phyloP scores from a whole-genome alignment of 2,329 filamentous ascomycete genomes.

The Helicocarpus griseus region DNA sequence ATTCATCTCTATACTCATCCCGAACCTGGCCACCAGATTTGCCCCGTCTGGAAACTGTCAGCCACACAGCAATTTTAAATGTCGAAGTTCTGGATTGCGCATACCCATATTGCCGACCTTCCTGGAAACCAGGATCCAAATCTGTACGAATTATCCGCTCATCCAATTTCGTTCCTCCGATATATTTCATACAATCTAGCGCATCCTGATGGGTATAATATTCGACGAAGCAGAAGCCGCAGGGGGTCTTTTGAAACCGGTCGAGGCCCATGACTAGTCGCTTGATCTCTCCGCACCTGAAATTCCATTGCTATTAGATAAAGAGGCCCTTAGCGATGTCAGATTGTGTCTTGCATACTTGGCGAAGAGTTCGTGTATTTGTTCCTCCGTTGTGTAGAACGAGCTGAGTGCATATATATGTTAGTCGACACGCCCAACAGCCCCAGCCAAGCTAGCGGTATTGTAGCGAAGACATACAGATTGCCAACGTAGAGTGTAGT shows the following conservation, averaged over 20 bases:
- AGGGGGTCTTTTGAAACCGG: constrained; percentile 93
- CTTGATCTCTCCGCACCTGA: constrained; percentile 85
- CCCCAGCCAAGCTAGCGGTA: neutral
- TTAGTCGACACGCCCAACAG: neutral
- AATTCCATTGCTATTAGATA: neutral
- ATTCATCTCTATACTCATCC: constrained; percentile 96
- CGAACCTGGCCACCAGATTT: constrained; percentile 95
- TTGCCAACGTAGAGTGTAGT: constrained; percentile 98
- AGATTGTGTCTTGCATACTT: constrained; percentile 47
- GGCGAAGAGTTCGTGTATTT: constrained; percentile 92
- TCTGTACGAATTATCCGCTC: constrained; percentile 95
- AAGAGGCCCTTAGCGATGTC: neutral
- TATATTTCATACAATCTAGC: constrained; percentile 96
- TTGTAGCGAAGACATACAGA: constrained; percentile 49
- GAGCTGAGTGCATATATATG: constrained; percentile 47
- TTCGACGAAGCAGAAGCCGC: constrained; percentile 98
- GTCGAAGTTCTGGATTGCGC: constrained; percentile 13
- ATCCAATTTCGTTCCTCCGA: constrained; percentile 95
- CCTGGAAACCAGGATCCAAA: constrained; percentile 88
- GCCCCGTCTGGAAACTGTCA: constrained; percentile 49
- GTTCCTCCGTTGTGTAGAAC: constrained; percentile 98
- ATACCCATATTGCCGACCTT: constrained; percentile 86
- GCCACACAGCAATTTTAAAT: neutral
- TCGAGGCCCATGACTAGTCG: constrained; percentile 96
- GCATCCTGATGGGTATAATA: constrained; percentile 98